These are phyloP conservation scores for Coniochaeta prunicola DNA, from an alignment of 2,329 filamentous ascomycete genomes.

Conservation along the genomic window DNA sequence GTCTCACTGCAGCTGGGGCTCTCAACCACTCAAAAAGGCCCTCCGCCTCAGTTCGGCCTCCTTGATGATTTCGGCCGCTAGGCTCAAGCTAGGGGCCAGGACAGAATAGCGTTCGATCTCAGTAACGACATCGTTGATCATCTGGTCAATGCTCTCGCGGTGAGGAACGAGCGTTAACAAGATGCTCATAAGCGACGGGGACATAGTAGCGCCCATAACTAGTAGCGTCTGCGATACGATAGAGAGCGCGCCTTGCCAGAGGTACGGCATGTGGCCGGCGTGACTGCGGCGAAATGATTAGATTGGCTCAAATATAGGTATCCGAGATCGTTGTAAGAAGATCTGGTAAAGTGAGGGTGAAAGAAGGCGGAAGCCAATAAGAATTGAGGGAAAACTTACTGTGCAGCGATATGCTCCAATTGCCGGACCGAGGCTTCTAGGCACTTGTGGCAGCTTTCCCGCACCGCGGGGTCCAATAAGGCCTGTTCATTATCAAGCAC, in stretches of 20 bases:
- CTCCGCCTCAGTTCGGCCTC: constrained; percentile 70
- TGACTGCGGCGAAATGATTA: constrained; percentile 47
- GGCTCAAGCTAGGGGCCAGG: constrained; percentile 66
- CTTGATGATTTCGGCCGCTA: constrained; percentile 74
- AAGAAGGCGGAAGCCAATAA: neutral
- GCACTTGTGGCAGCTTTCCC: constrained; percentile 74
- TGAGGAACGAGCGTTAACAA: constrained; percentile 50
- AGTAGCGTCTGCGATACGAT: constrained; percentile 77
- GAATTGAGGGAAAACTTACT: constrained; percentile 43
- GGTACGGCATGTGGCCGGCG: constrained; percentile 75
- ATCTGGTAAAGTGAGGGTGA: neutral
- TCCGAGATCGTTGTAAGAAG: constrained; percentile 12
- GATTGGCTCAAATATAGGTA: constrained; percentile 19
- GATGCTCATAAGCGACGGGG: constrained; percentile 60
- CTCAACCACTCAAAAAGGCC: constrained; percentile 48
- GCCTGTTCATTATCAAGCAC: constrained; percentile 72
- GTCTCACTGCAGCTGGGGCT: constrained; percentile 1
- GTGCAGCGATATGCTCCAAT: constrained; percentile 69
- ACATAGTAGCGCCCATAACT: constrained; percentile 81
- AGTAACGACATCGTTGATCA: constrained; percentile 69
- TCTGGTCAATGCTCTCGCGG: constrained; percentile 59
- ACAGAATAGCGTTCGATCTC: constrained; percentile 70
- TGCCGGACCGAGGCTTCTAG: constrained; percentile 74
- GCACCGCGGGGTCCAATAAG: constrained; percentile 62
- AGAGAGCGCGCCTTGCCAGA: constrained; percentile 78